Base-by-base conservation (phyloP, 768 basidiomycete species). In the Kwoniella sp. region DNA sequence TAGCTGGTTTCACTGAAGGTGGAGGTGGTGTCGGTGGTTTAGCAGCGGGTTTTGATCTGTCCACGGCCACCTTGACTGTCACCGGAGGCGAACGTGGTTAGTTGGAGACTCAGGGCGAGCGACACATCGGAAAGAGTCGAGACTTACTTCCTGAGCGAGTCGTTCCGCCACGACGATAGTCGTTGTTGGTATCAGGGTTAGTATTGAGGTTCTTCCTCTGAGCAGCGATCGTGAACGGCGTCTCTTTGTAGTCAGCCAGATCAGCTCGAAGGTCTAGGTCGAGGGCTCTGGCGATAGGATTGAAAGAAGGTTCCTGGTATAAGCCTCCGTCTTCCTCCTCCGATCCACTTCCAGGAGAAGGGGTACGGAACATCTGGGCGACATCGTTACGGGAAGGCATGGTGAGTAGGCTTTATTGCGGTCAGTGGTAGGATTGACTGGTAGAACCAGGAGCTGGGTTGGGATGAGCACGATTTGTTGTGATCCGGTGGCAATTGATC, bases 171-270 rank as follows among this genome's bases (percentile, higher is more conserved):
- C 50, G 23, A 4, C 25, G 17, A 9, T 23, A 26, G 8, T 28
- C 50, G 2, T 23, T 51, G 26, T 23, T 51, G 26, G 25, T 9
- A 23, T 28, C 23, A 28, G 50, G 25, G n/a, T 22, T 29, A 29
- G 58, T 58, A 17, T 2, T 13, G 1, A 48, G 12, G 28, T 59
- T 28, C 50, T 29, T 38, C 30, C 41, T 51, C 37, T 56, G 62
- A 34, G 29, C 55, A 2, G 72, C 68, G 22, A 70, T 58, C 3
- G 69, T 73, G 25, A 68, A 70, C 2, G 72, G 68, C 0, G 66
- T 73, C 20, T 70, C 57, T 2, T 23, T 69, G 22, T 47, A 57
- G 0, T n/a, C 34, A 22, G 61, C 65, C 25, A 29, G 26, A 45
- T 71, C 72, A 22, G 30, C 51, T 15, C 67, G 25, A 4, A 29